Conservation (phyloP, 1,284 basidiomycete genomes). For the Puccinia sorghi region DNA sequence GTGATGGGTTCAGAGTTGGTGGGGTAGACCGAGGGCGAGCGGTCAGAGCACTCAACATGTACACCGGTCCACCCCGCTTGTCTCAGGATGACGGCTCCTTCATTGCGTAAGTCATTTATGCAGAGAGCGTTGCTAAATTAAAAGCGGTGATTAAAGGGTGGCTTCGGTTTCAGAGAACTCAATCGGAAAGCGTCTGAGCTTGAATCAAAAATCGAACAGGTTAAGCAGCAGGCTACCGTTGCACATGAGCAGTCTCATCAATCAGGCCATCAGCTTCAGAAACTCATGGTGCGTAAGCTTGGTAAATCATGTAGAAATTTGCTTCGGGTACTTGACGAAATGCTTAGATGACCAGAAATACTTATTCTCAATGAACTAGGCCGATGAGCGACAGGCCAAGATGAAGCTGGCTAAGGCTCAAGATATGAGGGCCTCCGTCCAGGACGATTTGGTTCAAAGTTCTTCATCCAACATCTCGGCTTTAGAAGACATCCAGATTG, state of each 20-base stretch:
- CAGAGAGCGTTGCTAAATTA: background rate
- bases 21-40: constrained; percentile 63
- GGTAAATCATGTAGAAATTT: too few relatives aligned
- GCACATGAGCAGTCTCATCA: background rate
- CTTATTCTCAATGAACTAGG: background rate
- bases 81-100: constrained; percentile 55
- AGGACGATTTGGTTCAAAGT: constrained; percentile 70
- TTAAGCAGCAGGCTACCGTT: constrained; percentile 28
- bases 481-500: constrained; percentile 66
- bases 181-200: background rate
- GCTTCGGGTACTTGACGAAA: background rate
- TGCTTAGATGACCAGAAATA: too few relatives aligned
- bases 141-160: background rate
- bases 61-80: constrained; percentile 57
- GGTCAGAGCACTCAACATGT: constrained; percentile 59
- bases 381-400: constrained; percentile 8
- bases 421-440: constrained; percentile 59
- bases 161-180: background rate
- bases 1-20: constrained; percentile 25
- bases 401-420: constrained; percentile 54
- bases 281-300: constrained; percentile 24
- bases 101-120: constrained; percentile 47
- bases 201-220: background rate
- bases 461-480: constrained; percentile 71
- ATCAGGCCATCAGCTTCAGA: constrained; percentile 1